Percentiles rank a stretch among this genome's conserved stretches.
These are phyloP conservation scores for Globomyces pollinis-pini DNA, from an alignment of 192 early-diverging fungal genomes.

Conservation along the genomic window DNA sequence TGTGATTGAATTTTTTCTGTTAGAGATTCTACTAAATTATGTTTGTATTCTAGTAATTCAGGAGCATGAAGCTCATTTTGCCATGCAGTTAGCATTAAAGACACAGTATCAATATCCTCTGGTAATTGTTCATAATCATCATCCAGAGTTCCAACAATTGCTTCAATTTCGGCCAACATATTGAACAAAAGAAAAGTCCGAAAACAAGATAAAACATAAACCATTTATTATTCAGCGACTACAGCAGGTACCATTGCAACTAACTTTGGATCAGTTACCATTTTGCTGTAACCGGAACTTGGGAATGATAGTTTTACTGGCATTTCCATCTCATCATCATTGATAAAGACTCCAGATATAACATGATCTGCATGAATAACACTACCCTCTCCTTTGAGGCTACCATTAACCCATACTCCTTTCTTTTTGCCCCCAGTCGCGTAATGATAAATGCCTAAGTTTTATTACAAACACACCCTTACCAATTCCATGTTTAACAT, in stretches of 20 bases:
- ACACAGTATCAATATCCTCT: neutral
- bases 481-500: conserved; percentile 47
- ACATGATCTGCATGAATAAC: conserved; percentile 48
- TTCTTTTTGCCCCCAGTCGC: conserved; percentile 41
- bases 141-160: neutral
- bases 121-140: neutral
- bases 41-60: conserved; percentile 3
- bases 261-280: conserved; percentile 23
- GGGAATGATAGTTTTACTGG: conserved; percentile 37
- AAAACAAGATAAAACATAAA: neutral
- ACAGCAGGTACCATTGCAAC: conserved; percentile 6
- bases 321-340: conserved; percentile 25
- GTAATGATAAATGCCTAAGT: conserved; percentile 27
- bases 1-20: conserved; percentile 29
- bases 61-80: conserved; percentile 13
- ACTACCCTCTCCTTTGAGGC: conserved; percentile 29
- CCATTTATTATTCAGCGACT: conserved; percentile 9
- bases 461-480: neutral
- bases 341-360: conserved; percentile 30
- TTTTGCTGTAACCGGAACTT: conserved; percentile 25
- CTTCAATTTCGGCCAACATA: conserved; percentile 14
- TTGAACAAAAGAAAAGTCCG: conserved; percentile 4
- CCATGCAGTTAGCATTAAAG: conserved; percentile 11
- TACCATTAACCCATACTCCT: conserved; percentile 37
- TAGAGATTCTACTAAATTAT: conserved; percentile 13